phyloP scores from a whole-genome alignment of 225 moss, liverwort and hornwort genomes.

The Polytrichum formosum region DNA sequence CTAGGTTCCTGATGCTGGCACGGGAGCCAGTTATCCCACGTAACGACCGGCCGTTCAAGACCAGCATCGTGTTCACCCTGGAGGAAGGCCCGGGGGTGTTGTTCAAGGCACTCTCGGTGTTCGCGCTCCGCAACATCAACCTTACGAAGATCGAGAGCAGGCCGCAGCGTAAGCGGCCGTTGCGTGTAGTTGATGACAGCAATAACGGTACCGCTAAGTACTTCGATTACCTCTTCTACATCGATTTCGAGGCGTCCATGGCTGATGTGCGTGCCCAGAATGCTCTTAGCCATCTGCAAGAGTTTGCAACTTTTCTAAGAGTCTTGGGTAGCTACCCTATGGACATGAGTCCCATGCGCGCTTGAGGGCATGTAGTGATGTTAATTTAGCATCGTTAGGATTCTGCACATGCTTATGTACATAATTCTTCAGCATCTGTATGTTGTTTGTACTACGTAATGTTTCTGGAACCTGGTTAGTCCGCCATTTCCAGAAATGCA shows the following conservation, averaged over 20 bases:
- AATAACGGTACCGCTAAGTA: constrained; percentile 70
- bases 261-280: constrained; percentile 73
- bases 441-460: no score
- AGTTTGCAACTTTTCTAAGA: constrained; percentile 77
- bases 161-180: constrained; percentile 66
- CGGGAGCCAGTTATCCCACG: constrained; percentile 78
- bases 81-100: constrained; percentile 75
- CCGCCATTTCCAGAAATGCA: no score
- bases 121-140: constrained; percentile 61
- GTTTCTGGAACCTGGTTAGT: no score
- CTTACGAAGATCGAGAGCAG: constrained; percentile 85
- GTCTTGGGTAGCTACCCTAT: constrained; percentile 80
- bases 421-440: no score
- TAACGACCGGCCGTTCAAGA: constrained; percentile 72
- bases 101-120: constrained; percentile 68
- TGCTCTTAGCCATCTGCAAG: constrained; percentile 66
- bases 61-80: constrained; percentile 77
- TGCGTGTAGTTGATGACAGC: constrained; percentile 73
- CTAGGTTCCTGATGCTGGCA: constrained; percentile 74
- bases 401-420: no score
- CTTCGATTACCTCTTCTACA: constrained; percentile 55
- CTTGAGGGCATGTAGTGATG: constrained; percentile 8
- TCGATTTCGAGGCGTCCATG: constrained; percentile 86
- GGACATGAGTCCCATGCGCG: constrained; percentile 45
- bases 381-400: no score